Evolutionary conservation across 1,284 basidiomycete species (phyloP), one percentile per base, ranked within the genome.

Genomic region (Retiboletus flavoniger): DNA sequence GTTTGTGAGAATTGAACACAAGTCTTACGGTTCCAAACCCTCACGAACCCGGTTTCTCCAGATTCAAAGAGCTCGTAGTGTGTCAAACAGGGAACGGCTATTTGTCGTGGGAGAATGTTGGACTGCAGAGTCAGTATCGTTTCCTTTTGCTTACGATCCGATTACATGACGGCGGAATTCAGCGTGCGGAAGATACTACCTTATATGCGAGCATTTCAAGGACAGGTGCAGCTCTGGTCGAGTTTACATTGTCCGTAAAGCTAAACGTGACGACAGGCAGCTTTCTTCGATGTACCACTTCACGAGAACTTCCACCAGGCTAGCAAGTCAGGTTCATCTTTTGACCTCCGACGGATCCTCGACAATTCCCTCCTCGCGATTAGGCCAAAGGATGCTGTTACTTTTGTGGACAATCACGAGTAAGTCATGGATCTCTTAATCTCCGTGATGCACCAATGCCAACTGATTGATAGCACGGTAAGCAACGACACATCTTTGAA

Each of bases 381-480:
- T 10, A 78, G 79, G 56, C 88, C 89, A 3, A 71, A 74, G n/a
- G 85, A 89, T 62, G 85, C 89, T 7, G 85, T 91, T 10, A 91
- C 89, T 0, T 91, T 92, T 63, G 89, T 91, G 3, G 89, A 91
- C 63, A 91, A 91, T 67, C 89, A 91, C 63, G 89, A 91, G 88
- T 90, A 60, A 71, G 80, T 74, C 11, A 26, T 34, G 1, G 6
- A 3, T 47, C 19, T 44, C 31, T 31, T 60, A 10, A 56, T 43
- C 39, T 38, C 17, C 7, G 3, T 14, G 10, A 36, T 38, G 7
- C 24, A 17, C 40, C 13, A 11, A 54, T 39, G 36, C 35, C 14
- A 53, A 49, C 13, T 51, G 44, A 21, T 17, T 41, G 44, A 39
- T 38, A 85, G 82, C 57, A 87, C 85, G 67, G 85, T 85, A 72